Evolutionary conservation across 164 flowering plant species (phyloP).

Genomic region (Santalum album): DNA sequence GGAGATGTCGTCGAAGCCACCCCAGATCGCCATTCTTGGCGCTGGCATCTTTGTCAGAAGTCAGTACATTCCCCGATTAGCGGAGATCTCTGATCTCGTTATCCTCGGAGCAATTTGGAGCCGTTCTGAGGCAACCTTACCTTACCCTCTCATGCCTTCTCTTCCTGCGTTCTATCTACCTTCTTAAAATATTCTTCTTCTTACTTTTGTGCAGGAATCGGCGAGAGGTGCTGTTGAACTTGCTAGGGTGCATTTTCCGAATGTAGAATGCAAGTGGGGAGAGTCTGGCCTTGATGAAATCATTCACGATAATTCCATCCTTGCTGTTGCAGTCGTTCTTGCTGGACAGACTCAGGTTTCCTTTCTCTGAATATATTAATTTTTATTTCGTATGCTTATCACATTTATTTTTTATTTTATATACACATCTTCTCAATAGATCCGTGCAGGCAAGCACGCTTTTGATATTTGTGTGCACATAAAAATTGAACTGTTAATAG

Average conservation of each 20-base stretch:
- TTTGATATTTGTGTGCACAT: too few species aligned
- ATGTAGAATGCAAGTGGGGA: constrained; percentile 82
- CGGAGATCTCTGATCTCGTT: constrained; percentile 67
- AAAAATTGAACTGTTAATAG: too few species aligned
- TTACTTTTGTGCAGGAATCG: constrained; percentile 44
- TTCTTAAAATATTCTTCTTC: not conserved
- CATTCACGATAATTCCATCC: constrained; percentile 44
- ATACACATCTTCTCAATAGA: too few species aligned
- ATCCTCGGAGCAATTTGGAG: constrained; percentile 70
- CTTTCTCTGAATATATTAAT: too few species aligned
- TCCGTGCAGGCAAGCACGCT: too few species aligned
- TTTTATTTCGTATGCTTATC: too few species aligned
- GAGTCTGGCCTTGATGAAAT: constrained; percentile 74
- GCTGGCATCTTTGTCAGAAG: constrained; percentile 78
- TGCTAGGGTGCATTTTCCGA: constrained; percentile 48
- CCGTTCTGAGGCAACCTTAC: constrained; percentile 50
- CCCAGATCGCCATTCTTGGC: constrained; percentile 77
- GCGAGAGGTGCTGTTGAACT: constrained; percentile 62
- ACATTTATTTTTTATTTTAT: too few species aligned
- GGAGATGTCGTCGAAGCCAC: constrained; percentile 22
- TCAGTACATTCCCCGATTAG: constrained; percentile 73
- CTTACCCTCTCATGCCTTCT: not conserved
- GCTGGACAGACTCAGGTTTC: constrained; percentile 77
- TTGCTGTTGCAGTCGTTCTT: constrained; percentile 76
- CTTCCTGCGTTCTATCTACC: not conserved